phyloP scores from a whole-genome alignment of 2,329 filamentous ascomycete genomes.

The Geosmithia flava region DNA sequence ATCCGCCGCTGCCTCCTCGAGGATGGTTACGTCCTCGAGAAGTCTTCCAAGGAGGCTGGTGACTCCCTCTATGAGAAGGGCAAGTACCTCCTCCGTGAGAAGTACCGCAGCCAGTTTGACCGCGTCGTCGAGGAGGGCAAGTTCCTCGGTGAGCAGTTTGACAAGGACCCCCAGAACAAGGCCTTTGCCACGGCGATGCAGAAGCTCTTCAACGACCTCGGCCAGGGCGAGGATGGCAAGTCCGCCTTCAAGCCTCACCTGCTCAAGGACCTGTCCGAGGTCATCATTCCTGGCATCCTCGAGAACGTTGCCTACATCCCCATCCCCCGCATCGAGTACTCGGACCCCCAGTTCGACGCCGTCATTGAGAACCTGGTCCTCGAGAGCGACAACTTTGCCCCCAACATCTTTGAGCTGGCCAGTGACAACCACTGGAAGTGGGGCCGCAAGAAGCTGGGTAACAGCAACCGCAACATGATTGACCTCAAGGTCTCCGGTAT shows the following conservation, averaged over 20 bases:
- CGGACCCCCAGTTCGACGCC: conserved; percentile 71
- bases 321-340: conserved; percentile 87
- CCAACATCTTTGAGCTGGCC: conserved; percentile 77
- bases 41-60: conserved; percentile 70
- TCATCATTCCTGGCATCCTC: conserved; percentile 74
- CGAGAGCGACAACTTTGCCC: conserved; percentile 93
- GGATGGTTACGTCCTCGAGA: conserved; percentile 82
- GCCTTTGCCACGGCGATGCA: conserved; percentile 63
- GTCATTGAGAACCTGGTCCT: conserved; percentile 91
- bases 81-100: conserved; percentile 73
- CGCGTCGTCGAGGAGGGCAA: conserved; percentile 81
- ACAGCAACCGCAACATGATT: conserved; percentile 67
- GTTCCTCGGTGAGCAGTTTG: conserved; percentile 81
- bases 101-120: conserved; percentile 78
- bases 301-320: conserved; percentile 84
- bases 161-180: conserved; percentile 77
- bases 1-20: conserved; percentile 75
- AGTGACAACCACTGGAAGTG: conserved; percentile 93
- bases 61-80: conserved; percentile 76
- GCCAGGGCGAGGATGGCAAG: conserved; percentile 75
- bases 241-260: conserved; percentile 85
- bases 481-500: conserved; percentile 81
- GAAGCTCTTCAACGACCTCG: conserved; percentile 81
- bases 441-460: conserved; percentile 79
- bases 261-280: conserved; percentile 74